Percentiles rank a stretch among this genome's conserved stretches.
These are phyloP conservation scores for Murraya koenigii DNA, from an alignment of 345 rosid species.

Conservation along the genomic window DNA sequence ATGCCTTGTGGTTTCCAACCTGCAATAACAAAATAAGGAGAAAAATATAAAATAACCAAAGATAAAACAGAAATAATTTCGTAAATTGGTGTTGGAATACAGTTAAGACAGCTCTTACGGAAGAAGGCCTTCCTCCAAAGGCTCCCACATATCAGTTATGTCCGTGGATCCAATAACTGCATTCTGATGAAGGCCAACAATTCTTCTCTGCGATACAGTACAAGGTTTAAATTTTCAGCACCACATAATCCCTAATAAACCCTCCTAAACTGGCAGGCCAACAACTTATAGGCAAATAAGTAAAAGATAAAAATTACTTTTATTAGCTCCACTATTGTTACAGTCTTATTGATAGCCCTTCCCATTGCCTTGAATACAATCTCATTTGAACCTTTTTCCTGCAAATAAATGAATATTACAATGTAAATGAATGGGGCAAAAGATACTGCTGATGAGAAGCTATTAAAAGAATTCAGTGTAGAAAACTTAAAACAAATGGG, in stretches of 20 bases:
- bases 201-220: constrained; percentile 65
- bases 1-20: constrained; percentile 97
- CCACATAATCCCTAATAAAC: neutral
- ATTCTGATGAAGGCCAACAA: constrained; percentile 87
- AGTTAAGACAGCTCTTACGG: constrained; percentile 50
- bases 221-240: constrained; percentile 16
- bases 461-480: neutral
- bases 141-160: constrained; percentile 94
- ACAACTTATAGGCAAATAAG: neutral
- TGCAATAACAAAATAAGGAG: constrained; percentile 20
- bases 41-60: neutral
- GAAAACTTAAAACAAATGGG: neutral
- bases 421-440: neutral
- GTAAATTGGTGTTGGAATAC: neutral
- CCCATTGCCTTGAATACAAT: constrained; percentile 98
- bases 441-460: neutral
- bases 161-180: constrained; percentile 88
- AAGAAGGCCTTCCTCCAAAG: constrained; percentile 93
- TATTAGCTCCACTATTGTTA: constrained; percentile 84
- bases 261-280: neutral
- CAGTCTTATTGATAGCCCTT: constrained; percentile 94
- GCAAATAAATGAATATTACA: neutral
- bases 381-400: constrained; percentile 81
- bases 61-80: neutral
- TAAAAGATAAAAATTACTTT: constrained; percentile 43